Base-by-base conservation (phyloP, 345 rosid genomes). In the Jatropha curcas region DNA sequence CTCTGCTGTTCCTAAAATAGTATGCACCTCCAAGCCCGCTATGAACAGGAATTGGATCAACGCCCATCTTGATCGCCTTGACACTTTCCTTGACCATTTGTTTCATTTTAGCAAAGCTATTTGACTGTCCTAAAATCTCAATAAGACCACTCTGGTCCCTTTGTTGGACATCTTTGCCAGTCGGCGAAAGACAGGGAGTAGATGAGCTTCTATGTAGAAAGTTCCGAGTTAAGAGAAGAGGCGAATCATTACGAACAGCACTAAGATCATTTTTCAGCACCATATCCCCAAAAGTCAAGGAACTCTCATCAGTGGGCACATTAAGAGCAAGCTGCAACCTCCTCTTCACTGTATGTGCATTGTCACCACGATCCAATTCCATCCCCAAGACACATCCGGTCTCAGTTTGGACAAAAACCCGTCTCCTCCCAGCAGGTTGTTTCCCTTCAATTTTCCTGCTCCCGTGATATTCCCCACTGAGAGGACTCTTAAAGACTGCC, bases 21-120 rank as follows among this genome's bases (percentile, higher is more conserved):
- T 96, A 96, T 0, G 99, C 98, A 5, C 99, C 99, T 65, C 99
- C 99, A 22, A 96, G 94, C 60, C 99, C 99, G 52, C 98, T 68
- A 25, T 73, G 88, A 70, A 90, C 93, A 66, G 87, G 89, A 65
- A 91, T 37, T 0, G 98, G 99, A 48, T 93, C 96, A 63, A 96
- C 89, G 61, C 99, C 97, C 58, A 77, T 75, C 87, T 91, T 89
- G 72, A 96, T 89, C 24, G 93, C 99, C 88, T 88, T 88, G 20
- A 86, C 88, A 80, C 84, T 82, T 28, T 93, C 95, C 77, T 86
- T 89, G 45, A 90, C 88, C 86, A 88, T 39, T 7, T 77, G 83
- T 35, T 86, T 86, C 7, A 86, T 79, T 59, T 78, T 77, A 7
- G 72, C 77, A 73, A 86, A 88, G 68, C 83, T 82, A 60, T 84